Conservation (phyloP, 163 green algal species). For the Scenedesmus sp. region DNA sequence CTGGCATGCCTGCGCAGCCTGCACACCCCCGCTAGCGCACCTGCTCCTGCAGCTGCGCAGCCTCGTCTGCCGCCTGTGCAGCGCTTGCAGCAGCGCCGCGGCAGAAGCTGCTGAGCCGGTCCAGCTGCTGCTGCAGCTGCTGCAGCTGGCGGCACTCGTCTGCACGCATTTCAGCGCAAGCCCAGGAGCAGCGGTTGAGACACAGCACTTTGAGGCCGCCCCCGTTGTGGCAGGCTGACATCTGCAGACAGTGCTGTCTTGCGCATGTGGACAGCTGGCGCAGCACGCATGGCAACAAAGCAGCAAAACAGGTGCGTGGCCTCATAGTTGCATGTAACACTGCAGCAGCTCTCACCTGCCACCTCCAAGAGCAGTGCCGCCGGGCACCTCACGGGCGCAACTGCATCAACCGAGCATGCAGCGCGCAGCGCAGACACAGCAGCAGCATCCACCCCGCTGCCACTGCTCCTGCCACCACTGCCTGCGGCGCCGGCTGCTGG, state of each 20-base stretch:
- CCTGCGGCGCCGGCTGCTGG: neutral
- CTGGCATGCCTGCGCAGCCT: neutral
- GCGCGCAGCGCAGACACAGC: conserved; percentile 19
- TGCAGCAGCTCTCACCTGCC: neutral
- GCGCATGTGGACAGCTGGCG: neutral
- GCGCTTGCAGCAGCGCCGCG: neutral
- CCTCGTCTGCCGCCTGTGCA: neutral
- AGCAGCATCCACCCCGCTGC: conserved; percentile 16
- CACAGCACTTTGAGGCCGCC: neutral
- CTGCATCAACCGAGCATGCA: neutral
- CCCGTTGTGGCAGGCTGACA: neutral
- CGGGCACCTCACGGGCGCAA: conserved; percentile 37
- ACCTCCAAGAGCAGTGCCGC: conserved; percentile 21
- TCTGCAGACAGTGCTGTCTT: neutral
- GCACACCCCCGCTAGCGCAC: neutral
- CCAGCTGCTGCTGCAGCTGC: conserved; percentile 34
- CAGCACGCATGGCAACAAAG: neutral
- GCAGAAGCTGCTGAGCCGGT: neutral
- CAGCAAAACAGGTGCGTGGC: neutral
- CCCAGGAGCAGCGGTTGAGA: neutral
- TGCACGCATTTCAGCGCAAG: neutral
- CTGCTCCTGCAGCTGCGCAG: neutral
- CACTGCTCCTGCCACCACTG: neutral
- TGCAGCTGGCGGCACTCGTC: neutral
- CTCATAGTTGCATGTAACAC: neutral